A percentile compares a stretch with the other conserved stretches of the same genome.
Evolutionary conservation across 2,329 filamentous ascomycete genomes (phyloP).

Genomic region (Colletotrichum graminicola): DNA sequence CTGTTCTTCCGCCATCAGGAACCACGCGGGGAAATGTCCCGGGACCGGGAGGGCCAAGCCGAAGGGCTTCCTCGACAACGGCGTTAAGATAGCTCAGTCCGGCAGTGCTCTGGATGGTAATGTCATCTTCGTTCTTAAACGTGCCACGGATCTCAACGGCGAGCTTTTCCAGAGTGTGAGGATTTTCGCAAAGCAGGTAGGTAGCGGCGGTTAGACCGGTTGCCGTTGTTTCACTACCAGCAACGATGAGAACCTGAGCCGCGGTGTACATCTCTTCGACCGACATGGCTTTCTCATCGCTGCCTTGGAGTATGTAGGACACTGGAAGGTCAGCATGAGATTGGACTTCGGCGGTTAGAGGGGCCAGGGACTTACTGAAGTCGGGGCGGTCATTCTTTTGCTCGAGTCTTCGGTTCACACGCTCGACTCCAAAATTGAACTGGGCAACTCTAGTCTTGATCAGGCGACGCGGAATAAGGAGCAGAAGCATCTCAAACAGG

Average conservation of each 20-base stretch:
- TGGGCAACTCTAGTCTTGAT: conserved; percentile 35
- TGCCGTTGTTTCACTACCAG: conserved; percentile 53
- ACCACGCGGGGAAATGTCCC: conserved; percentile 47
- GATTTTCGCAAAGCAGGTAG: conserved; percentile 49
- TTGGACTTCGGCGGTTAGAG: no score
- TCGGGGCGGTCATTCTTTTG: conserved; percentile 29
- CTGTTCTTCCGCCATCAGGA: conserved; percentile 49
- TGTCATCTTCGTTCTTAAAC: conserved; percentile 53
- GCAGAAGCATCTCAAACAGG: conserved; percentile 30
- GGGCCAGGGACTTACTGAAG: conserved; percentile 20
- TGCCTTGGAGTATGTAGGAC: conserved; percentile 34
- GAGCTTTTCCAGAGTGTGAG: conserved; percentile 48
- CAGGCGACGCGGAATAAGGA: conserved; percentile 32
- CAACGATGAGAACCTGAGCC: conserved; percentile 46
- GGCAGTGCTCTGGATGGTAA: conserved; percentile 49
- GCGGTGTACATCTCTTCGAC: conserved; percentile 34
- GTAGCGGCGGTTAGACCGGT: conserved; percentile 47
- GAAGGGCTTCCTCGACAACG: conserved; percentile 56
- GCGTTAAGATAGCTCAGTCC: conserved; percentile 55
- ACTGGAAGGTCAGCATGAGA: conserved; percentile 2
- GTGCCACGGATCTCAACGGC: conserved; percentile 53
- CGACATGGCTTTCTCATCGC: conserved; percentile 31
- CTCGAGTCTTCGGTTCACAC: conserved; percentile 28
- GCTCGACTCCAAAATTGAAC: conserved; percentile 36
- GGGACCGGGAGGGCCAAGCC: conserved; percentile 53